Evolutionary conservation across 768 basidiomycete species (phyloP), one percentile per base, ranked within the genome.

Genomic region (Lactarius quietus): DNA sequence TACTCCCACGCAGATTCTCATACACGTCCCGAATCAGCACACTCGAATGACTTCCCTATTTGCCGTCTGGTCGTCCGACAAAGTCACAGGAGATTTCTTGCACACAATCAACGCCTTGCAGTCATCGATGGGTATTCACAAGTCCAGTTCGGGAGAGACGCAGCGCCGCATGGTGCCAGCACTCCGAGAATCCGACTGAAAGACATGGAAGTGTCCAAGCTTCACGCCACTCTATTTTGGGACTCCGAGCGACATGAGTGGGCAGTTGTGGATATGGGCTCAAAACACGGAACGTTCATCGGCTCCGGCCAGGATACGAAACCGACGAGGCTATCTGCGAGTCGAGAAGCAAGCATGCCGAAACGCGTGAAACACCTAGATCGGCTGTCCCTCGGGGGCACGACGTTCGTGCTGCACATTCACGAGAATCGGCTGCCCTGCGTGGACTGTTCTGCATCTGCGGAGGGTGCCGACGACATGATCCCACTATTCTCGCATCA

Each of bases 181-280:
- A 84, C 75, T 6, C 88, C 90, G 14, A 81, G 86, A 33, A 79
- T 94, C 61, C 84, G 92, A 53, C 76, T 94, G 39, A 91, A 89
- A 75, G 91, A 93, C 76, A 88, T 94, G 86, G 82, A 84, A 66
- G 90, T 93, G 14, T 92, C 89, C 3, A 93, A 93, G 75, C 68
- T 88, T 60, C 92, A 94, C 71, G 87, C 90, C 10, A 89, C 86
- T 3, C 78, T 83, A 1, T 93, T 84, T 72, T 92, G 86, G 87
- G 86, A 92, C 72, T 76, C 77, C 38, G 73, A 74, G 33, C 79
- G 83, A 61, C 73, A 76, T 17, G 82, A 84, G 63, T 93, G 91
- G 91, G 81, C 83, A 3, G 76, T 90, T 35, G 90, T 92, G 12
- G 92, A 94, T 73, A 90, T 90, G 86, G 92, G 90, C 12, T 90